Evolutionary conservation across 306 rosid genomes (phyloP), one percentile per base, ranked within the genome.

Genomic region (Sicyos baderoa): DNA sequence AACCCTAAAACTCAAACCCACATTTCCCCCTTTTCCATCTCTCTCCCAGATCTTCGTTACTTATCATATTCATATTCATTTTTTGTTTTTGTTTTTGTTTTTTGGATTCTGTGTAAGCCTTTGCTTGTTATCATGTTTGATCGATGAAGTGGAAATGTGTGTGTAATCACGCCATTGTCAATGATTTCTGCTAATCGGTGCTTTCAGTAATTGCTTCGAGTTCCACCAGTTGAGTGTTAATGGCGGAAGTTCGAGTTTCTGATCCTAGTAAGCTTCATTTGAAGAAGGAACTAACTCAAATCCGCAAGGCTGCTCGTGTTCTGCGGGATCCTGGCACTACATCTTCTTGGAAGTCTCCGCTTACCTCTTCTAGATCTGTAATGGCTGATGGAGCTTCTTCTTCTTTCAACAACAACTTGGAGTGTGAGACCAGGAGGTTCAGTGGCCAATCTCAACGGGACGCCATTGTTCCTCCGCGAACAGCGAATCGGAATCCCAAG

Each of bases 271-370:
- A 82, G 77, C 94, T 88, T 7, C 96, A 86, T 59, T 76, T 90
- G 84, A 89, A 81, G 77, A 90, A 82, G 83, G 99, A 93, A 70
- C 93, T 90, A 9, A 86, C 96, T 57, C 97, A 93, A 87, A 93
- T 93, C 77, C 96, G 97, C 0, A 93, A 93, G 70, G 99, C 99
- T 32, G 86, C 99, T 45, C 84, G 99, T 12, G 82, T 82, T 8
- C 80, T 93, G 22, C 89, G 99, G 51, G 99, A 93, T 88, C 99
- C 99, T 0, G 99, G 94, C 6, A 93, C 99, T 0, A 90, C 95
- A 0, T 86, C 96, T 22, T 93, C 99, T 0, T 90, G 96, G 97
- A 86, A 84, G 77, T 88, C 95, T 9, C 97, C 97, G 9, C 82
- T 88, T 17, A 74, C 72, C 22, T 86, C 97, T 18, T 80, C 95